Conservation (phyloP, 1,284 basidiomycete genomes). For the Ganoderma meredithae region DNA sequence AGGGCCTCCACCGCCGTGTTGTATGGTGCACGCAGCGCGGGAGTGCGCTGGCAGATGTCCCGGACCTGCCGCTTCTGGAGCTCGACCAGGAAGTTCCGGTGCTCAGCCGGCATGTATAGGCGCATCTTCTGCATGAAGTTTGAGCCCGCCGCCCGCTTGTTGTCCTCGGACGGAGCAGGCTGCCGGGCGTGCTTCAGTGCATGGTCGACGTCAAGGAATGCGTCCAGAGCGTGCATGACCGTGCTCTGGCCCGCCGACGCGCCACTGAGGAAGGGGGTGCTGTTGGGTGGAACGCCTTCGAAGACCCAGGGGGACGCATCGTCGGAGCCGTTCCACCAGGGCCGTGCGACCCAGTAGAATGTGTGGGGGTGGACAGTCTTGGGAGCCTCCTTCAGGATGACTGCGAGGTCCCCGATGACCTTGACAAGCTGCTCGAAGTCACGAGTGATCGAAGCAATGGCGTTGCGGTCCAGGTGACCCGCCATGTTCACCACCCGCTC, state of each 20-base stretch:
- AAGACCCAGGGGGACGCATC: conserved; percentile 83
- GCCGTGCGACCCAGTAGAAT: conserved; percentile 92
- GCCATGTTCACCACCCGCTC: conserved; percentile 84
- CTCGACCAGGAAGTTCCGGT: conserved; percentile 70
- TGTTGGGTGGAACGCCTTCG: conserved; percentile 74
- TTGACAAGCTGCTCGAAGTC: conserved; percentile 77
- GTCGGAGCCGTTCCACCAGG: conserved; percentile 92
- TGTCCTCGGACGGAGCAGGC: conserved; percentile 71
- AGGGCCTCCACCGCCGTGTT: conserved; percentile 81
- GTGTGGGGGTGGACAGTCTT: conserved; percentile 83
- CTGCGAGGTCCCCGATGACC: conserved; percentile 79
- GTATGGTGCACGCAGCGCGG: conserved; percentile 74
- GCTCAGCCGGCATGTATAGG: conserved; percentile 82
- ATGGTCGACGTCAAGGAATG: conserved; percentile 87
- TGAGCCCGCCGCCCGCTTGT: conserved; percentile 65
- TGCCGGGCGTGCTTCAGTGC: conserved; percentile 76
- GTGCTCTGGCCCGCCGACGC: conserved; percentile 96
- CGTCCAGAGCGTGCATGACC: conserved; percentile 84
- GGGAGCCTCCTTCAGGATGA: conserved; percentile 75
- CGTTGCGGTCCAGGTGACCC: conserved; percentile 71
- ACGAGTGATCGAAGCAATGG: conserved; percentile 73
- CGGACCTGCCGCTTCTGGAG: conserved; percentile 64
- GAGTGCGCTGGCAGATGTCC: conserved; percentile 60
- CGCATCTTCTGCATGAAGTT: conserved; percentile 87
- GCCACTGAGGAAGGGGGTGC: conserved; percentile 75